Conservation (phyloP, 371 early-diverging fungal genomes). For the Circinella umbellata region DNA sequence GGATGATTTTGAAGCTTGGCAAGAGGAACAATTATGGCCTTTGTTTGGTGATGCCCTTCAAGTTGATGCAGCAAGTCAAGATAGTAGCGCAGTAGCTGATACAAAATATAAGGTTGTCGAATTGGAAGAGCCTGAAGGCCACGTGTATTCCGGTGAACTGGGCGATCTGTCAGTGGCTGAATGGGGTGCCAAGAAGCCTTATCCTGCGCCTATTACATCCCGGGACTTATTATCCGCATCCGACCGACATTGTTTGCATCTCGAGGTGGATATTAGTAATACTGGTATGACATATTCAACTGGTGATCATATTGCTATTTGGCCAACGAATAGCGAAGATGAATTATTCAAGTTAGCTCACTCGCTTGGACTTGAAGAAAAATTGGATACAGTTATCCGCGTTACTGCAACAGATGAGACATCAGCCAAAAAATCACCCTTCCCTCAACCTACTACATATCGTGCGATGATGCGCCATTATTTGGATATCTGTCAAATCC, state of each 20-base stretch:
- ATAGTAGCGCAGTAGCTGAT: constrained; percentile 1
- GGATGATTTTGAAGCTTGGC: constrained; percentile 92
- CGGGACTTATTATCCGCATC: constrained; percentile 62
- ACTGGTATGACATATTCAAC: constrained; percentile 80
- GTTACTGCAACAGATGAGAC: constrained; percentile 60
- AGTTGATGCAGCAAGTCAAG: background rate
- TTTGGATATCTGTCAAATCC: constrained; percentile 77
- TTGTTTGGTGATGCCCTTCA: constrained; percentile 39
- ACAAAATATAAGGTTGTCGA: constrained; percentile 19
- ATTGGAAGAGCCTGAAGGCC: constrained; percentile 10
- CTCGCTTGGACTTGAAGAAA: constrained; percentile 59
- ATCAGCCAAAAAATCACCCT: constrained; percentile 70
- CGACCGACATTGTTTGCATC: constrained; percentile 84
- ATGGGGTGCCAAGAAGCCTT: constrained; percentile 81
- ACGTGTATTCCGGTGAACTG: constrained; percentile 60
- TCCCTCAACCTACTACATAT: constrained; percentile 84
- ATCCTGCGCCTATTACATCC: constrained; percentile 60
- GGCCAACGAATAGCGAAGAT: constrained; percentile 79
- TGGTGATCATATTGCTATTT: constrained; percentile 93
- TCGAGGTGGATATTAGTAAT: constrained; percentile 84
- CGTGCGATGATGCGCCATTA: constrained; percentile 85
- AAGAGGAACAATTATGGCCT: constrained; percentile 71
- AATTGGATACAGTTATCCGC: constrained; percentile 63
- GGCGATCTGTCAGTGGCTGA: constrained; percentile 41
- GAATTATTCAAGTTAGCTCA: constrained; percentile 66